Conservation (phyloP, 345 rosid genomes). For the Lumnitzera littorea region DNA sequence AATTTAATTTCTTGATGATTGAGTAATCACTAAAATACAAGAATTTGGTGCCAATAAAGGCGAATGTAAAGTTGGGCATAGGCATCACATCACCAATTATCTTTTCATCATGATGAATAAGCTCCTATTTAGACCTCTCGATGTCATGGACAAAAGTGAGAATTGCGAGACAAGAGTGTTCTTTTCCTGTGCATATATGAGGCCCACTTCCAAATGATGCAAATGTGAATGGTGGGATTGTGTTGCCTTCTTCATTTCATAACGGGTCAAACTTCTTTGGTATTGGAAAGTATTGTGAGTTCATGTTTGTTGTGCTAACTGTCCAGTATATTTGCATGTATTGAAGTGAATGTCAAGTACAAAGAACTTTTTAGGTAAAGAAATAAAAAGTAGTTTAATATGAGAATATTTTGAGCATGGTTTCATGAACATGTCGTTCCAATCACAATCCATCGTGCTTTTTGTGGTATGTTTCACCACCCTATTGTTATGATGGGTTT, state of each 20-base stretch:
- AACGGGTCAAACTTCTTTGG: constrained; percentile 33
- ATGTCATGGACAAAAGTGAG: constrained; percentile 32
- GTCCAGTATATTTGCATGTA: constrained; percentile 31
- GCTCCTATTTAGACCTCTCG: constrained; percentile 27
- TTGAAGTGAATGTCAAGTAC: no score
- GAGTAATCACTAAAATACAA: no score
- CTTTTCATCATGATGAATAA: constrained; percentile 20
- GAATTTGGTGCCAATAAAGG: constrained; percentile 11
- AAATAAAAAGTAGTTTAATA: no score
- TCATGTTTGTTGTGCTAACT: constrained; percentile 32
- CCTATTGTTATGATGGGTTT: no score
- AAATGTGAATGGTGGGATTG: constrained; percentile 23
- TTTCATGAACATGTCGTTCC: no score
- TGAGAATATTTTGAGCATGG: no score
- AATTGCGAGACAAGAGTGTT: constrained; percentile 33
- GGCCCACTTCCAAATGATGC: constrained; percentile 44
- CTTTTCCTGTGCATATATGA: constrained; percentile 38
- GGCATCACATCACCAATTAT: constrained; percentile 38
- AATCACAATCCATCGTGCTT: no score
- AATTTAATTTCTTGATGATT: no score
- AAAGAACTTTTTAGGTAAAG: no score
- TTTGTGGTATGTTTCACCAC: no score
- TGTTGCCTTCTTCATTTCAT: constrained; percentile 19
- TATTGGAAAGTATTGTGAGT: constrained; percentile 27
- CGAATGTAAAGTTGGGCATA: constrained; percentile 36